Evolutionary conservation across 2,329 filamentous ascomycete species (phyloP), one percentile per base, ranked within the genome.

Genomic region (Calonectria naviculata): DNA sequence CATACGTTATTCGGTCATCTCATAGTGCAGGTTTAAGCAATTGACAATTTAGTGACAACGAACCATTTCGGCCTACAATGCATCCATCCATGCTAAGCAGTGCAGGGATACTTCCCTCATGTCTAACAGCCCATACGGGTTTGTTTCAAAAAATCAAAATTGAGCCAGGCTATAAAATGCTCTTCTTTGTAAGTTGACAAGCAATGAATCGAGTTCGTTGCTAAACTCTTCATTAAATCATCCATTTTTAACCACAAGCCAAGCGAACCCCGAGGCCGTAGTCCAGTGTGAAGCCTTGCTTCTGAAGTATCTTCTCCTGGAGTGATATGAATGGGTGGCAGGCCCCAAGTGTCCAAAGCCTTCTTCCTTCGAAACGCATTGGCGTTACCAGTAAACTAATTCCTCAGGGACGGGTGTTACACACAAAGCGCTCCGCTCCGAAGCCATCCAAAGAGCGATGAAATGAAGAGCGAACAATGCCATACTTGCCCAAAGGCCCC

Each of bases 381-480:
- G 19, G 5, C 44, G 36, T 70, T 73, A 80, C 81, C 81, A 84
- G 19, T 75, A 74, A 7, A 67, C 60, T 80, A 81, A 83, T 10
- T 73, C 75, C 8, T 81, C 78, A 28, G 75, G 76, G 10, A 73
- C 72, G 6, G 71, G 72, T 17, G 67, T 68, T 2, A 77, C 75
- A 56, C 84, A 85, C 17, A 85, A 63, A 17, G 78, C 74, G n/a
- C 78, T 74, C 80, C 82, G 82, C 13, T 75, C 76, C 8, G 75
- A 74, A 1, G 82, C 82, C 54, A 81, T 64, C 83, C 82, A 84
- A 1, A 85, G 28, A 1, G 80, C 75, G 1, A 71, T 70, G 62
- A 84, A 75, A 67, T 85, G 84, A 26, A 84, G 70, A 3, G 68
- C 72, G 5, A 84, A 71, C 3, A 85, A 75, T 4, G 80, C 13